phyloP scores from a whole-genome alignment of 345 rosid species.

The Salix brachista region DNA sequence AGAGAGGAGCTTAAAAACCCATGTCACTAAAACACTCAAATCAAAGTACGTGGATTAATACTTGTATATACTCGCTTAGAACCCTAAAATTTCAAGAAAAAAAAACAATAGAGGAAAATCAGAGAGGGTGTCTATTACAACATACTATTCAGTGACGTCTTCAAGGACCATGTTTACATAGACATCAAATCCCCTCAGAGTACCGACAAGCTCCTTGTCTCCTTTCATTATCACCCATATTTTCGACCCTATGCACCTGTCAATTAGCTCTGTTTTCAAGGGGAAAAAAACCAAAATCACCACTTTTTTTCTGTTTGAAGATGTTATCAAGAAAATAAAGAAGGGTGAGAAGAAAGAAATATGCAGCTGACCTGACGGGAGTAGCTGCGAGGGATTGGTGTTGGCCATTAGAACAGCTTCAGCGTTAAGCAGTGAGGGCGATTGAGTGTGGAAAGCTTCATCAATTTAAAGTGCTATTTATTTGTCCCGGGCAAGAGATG shows the following conservation, averaged over 20 bases:
- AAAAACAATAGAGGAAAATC: neutral
- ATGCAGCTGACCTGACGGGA: constrained; percentile 49
- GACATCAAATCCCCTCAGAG: constrained; percentile 74
- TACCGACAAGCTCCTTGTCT: constrained; percentile 84
- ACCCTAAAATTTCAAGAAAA: neutral
- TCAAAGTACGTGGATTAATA: too few relatives aligned
- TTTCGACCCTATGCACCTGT: constrained; percentile 80
- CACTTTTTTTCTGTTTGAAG: neutral
- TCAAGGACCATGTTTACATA: constrained; percentile 79
- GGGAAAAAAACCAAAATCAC: neutral
- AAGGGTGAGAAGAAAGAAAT: neutral
- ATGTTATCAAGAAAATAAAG: neutral
- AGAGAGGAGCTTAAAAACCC: neutral
- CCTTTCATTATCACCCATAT: constrained; percentile 93
- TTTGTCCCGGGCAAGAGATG: neutral
- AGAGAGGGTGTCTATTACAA: neutral
- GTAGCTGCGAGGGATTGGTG: constrained; percentile 71
- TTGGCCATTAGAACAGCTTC: constrained; percentile 44
- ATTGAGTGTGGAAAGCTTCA: neutral
- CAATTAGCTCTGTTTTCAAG: constrained; percentile 58
- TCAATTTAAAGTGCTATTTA: neutral
- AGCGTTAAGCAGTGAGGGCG: neutral
- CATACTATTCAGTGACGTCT: constrained; percentile 72
- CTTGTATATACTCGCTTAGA: neutral
- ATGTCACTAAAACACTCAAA: neutral